Conservation (phyloP, 2,329 filamentous ascomycete species). For the Chalaropsis ovoidea region DNA sequence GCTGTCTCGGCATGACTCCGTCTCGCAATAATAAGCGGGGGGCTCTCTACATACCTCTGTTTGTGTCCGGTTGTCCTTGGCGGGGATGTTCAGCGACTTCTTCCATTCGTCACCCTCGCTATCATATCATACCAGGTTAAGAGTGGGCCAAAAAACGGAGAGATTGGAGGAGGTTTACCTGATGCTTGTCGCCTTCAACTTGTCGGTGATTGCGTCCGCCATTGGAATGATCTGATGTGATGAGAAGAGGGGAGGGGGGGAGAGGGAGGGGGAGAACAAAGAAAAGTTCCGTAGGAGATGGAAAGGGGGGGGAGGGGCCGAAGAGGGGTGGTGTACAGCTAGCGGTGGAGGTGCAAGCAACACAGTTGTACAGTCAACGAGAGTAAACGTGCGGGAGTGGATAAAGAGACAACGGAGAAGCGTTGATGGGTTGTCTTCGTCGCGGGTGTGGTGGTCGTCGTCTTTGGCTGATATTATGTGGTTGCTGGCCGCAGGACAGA, state of each 20-base stretch:
- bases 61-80: slow-evolving; percentile 67
- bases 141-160: slow-evolving; percentile 4
- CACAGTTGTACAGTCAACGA: neutral
- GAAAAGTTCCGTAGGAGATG: slow-evolving; percentile 5
- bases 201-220: slow-evolving; percentile 40
- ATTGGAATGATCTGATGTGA: slow-evolving; percentile 32
- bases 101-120: slow-evolving; percentile 58
- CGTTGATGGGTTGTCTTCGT: slow-evolving; percentile 13
- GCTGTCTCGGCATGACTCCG: neutral
- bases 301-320: neutral
- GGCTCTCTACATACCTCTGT: slow-evolving; percentile 52
- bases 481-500: neutral
- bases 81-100: slow-evolving; percentile 58
- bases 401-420: neutral
- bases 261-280: slow-evolving; percentile 10
- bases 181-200: slow-evolving; percentile 37
- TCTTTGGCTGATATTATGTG: neutral
- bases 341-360: neutral
- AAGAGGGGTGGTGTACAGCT: neutral
- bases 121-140: slow-evolving; percentile 31
- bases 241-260: neutral
- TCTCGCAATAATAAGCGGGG: no score
- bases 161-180: slow-evolving; percentile 30
- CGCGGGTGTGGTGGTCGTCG: neutral
- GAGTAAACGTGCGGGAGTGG: neutral